Evolutionary conservation across 106 monocot genomes (phyloP), one percentile per base, ranked within the genome.

Genomic region (Dendrobium officinale): DNA sequence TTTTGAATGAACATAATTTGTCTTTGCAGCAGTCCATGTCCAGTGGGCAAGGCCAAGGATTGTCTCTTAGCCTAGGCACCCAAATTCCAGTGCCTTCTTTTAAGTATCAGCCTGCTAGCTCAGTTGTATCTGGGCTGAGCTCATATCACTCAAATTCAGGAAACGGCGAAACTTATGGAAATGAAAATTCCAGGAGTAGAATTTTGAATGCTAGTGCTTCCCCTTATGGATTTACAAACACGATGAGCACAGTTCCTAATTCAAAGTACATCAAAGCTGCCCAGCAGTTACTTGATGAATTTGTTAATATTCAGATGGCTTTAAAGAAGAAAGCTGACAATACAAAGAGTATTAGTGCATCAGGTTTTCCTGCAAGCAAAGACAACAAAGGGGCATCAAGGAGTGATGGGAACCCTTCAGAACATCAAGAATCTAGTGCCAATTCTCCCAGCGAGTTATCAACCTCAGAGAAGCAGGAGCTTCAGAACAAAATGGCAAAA

Each of bases 401-500:
- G 86, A 80, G 81, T 75, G 88, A 88, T 22, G 87, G 73, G 47
- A 77, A 41, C 17, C 79, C 84, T 78, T 76, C 75, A 33, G 87
- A 87, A 48, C 82, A 77, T 67, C 85, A 87, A 61, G 88, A 90
- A 31, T 73, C 66, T 41, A 82, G 80, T 51, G 77, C 43, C 24
- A 84, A 87, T 75, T 82, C 87, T 33, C 41, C 77, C 67, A 75
- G 29, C 15, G 91, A 90, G 78, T 81, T 93, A 20, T 91, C 93
- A 24, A 80, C 89, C 1, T 80, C 79, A 33, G 96, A 91, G 67
- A 88, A 88, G 75, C 89, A 93, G 82, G 95, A 96, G 41, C 91
- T 96, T 59, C 96, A 96, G 84, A 93, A 88, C 89, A 96, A 91
- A 86, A 81, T 96, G 73, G 81, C 91, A 19, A 93, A 93, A 75